Base-by-base conservation (phyloP, 2,329 filamentous ascomycete species). In the Colletotrichum sp. region DNA sequence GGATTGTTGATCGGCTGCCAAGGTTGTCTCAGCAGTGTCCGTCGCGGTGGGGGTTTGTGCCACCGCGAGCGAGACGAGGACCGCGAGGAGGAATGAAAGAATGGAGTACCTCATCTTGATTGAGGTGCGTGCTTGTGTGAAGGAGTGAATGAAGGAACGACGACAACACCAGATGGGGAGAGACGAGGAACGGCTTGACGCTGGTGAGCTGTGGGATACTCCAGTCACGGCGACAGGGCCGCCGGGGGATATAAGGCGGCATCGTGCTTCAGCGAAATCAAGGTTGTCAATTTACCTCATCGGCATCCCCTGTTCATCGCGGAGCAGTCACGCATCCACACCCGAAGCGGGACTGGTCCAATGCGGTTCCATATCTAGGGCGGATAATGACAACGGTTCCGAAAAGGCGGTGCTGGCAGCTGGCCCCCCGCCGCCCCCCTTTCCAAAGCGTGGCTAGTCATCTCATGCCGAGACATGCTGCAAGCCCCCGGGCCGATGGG, bases 31-130 rank as follows among this genome's bases (percentile, higher is more conserved):
- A 8, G 77, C 32, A 28, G 72, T 67, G 16, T 80, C 68, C 21
- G 72, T 81, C 13, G 81, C 79, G 13, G 82, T 81, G n/a, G 80
- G 79, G 7, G 81, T 81, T 78, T 86, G 85, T 32, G 84, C 83
- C 10, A 77, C 76, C 12, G 79, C 80, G 3, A 84, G 76, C 60
- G 79, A 77, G 34, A 83, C 69, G 57, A 85, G 79, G 28, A 81
- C 79, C 78, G 81, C 79, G 71, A 83, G 79, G 12, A 85, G 78
- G 71, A 84, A 78, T 44, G 81, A 81, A 39, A 81, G 28, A 44
- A 79, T 76, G 26, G 49, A 63, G 49, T 59, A 55, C 68, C 76
- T 67, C 76, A 77, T 77, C 52, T 49, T 72, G 55, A 16, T 9
- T 76, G 65, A 66, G 62, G 68, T 60, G 69, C 68, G 66, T 57